Base-by-base conservation (phyloP, 495 filamentous ascomycete species). In the Aspergillus heteromorphus region DNA sequence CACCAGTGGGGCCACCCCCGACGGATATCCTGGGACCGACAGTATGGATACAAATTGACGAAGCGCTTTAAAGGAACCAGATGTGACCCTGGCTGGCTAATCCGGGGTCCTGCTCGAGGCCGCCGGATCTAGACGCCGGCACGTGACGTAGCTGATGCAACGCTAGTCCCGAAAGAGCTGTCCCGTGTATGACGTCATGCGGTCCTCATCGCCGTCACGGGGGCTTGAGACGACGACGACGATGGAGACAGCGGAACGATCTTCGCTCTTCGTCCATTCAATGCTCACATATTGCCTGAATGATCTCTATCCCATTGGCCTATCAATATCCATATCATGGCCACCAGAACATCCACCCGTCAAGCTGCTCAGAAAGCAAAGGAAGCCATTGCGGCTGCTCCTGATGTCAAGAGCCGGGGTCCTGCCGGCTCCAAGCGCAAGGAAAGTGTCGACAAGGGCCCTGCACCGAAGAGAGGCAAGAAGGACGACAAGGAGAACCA, bases 321-420 rank as follows among this genome's bases (percentile, higher is more conserved):
- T 2, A 5, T 48, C 20, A 20, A 16, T 48, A 34, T 23, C 16
- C 25, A 5, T 16, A 11, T 34, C 23, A 45, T 56, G 19, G 50
- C 61, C 7, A 65, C 65, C 40, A 60, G 74, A 51, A 74, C 73
- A 36, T 77, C 73, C 2, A 63, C 69, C 11, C 73, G 74, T 20
- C 67, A 70, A 36, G 74, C 74, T 10, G 73, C 74, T 17, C 66
- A 67, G 47, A 77, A 76, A 52, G 74, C 74, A 6, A 77, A 77
- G 45, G 66, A 76, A 51, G 73, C 73, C 21, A 73, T 77, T 21
- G 45, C 66, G 16, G 53, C 54, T 16, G 52, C 63, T 17, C 59
- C 62, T 10, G 67, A 71, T 38, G 52, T 45, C 14, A 64, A 64
- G 42, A 59, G 55, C 10, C 60, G 54, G 45, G 52, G 59, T 16